Evolutionary conservation across 768 basidiomycete species (phyloP).

Genomic region (Lactarius deliciosus): DNA sequence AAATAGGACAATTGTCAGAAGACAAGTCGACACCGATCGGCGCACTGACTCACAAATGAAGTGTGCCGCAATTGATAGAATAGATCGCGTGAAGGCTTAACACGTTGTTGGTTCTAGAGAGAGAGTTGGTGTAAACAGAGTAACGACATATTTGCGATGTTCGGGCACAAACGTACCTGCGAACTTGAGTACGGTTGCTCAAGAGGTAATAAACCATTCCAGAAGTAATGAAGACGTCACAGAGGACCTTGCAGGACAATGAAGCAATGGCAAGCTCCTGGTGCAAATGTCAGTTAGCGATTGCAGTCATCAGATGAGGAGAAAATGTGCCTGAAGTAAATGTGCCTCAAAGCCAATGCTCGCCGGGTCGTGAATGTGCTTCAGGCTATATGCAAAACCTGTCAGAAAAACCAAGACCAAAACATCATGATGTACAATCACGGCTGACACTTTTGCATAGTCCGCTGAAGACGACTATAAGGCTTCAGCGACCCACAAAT

Average conservation of each 20-base stretch:
- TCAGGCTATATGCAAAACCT: neutral
- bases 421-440: neutral
- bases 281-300: neutral
- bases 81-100: neutral
- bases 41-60: neutral
- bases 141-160: neutral
- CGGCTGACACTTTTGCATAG: neutral
- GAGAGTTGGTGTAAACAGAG: neutral
- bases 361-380: neutral
- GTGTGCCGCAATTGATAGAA: constrained; percentile 1
- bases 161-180: too few relatives aligned
- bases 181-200: neutral
- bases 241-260: neutral
- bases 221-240: neutral
- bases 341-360: too few relatives aligned
- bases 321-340: neutral
- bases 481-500: neutral
- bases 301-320: neutral
- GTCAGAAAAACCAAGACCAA: neutral
- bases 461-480: neutral
- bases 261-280: neutral
- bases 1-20: neutral
- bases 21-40: neutral
- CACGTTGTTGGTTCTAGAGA: neutral
- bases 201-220: neutral